Conservation (phyloP, 2,329 filamentous ascomycete genomes). For the Harringtonia lauricola region DNA sequence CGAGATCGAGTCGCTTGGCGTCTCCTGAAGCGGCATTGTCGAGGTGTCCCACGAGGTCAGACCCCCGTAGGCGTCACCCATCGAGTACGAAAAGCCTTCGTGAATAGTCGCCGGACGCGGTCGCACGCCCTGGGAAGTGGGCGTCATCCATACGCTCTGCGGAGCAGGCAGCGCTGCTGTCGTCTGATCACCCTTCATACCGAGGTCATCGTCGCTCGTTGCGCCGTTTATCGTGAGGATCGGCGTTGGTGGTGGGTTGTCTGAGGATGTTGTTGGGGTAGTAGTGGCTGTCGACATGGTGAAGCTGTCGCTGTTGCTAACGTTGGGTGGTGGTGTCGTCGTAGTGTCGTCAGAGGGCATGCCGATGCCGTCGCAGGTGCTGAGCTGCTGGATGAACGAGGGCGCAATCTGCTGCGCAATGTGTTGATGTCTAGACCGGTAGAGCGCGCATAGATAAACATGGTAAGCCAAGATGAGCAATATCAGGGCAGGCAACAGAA, state of each 20-base stretch:
- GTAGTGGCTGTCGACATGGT: background rate
- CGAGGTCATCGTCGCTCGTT: conserved; percentile 24
- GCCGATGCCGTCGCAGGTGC: too few species aligned
- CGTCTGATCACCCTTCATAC: conserved; percentile 30
- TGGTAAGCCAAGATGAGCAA: conserved; percentile 14
- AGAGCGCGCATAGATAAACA: conserved; percentile 10
- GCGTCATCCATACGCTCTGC: conserved; percentile 43
- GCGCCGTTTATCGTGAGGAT: conserved; percentile 38
- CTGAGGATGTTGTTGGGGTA: conserved; percentile 19
- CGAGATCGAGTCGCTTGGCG: conserved; percentile 38
- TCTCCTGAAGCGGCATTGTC: conserved; percentile 37
- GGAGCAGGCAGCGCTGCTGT: conserved; percentile 27
- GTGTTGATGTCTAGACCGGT: conserved; percentile 30
- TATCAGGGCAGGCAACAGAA: background rate
- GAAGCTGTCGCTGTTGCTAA: conserved; percentile 25
- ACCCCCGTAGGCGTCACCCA: conserved; percentile 39
- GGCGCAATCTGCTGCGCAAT: too few species aligned
- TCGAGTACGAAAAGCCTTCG: conserved; percentile 49
- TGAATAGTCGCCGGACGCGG: conserved; percentile 49
- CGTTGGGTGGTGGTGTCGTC: background rate
- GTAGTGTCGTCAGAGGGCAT: too few species aligned
- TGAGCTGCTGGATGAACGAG: too few species aligned
- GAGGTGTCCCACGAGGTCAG: conserved; percentile 48
- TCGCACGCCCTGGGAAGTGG: conserved; percentile 37
- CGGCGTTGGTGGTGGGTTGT: conserved; percentile 29